Evolutionary conservation across 2,329 filamentous ascomycete species (phyloP).

Genomic region (Setomelanomma holmii): DNA sequence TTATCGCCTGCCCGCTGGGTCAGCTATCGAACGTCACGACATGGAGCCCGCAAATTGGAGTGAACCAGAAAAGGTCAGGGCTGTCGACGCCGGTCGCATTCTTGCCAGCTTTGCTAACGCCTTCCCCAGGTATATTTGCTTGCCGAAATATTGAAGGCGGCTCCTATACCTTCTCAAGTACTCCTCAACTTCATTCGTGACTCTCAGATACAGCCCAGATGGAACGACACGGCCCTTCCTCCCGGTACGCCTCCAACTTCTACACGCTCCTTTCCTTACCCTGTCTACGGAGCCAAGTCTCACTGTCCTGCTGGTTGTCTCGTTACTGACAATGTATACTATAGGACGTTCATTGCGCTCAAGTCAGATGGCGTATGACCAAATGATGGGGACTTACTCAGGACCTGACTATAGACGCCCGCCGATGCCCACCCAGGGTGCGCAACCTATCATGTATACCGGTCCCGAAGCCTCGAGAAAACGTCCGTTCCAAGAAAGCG

Average conservation of each 20-base stretch:
- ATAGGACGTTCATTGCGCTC: slow-evolving; percentile 48
- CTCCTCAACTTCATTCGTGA: slow-evolving; percentile 55
- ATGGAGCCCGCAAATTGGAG: background rate
- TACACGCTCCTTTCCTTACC: too few species aligned
- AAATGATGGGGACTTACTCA: slow-evolving; percentile 34
- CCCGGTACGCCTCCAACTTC: slow-evolving; percentile 50
- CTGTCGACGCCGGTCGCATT: background rate
- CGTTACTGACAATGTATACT: too few species aligned
- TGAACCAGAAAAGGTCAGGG: background rate
- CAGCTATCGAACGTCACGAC: background rate
- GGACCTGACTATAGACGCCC: slow-evolving; percentile 39
- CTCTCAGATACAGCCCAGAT: slow-evolving; percentile 54
- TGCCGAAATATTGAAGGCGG: slow-evolving; percentile 60
- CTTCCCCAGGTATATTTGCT: slow-evolving; percentile 51
- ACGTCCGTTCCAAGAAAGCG: slow-evolving; percentile 42
- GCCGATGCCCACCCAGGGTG: slow-evolving; percentile 26
- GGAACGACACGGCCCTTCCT: slow-evolving; percentile 59
- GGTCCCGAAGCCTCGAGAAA: slow-evolving; percentile 45
- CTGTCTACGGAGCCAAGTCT: too few species aligned
- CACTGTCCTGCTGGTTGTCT: background rate
- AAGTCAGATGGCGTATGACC: slow-evolving; percentile 44
- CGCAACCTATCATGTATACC: slow-evolving; percentile 37
- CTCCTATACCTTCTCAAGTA: slow-evolving; percentile 52
- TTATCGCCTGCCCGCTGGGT: background rate
- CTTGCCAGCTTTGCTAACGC: too few species aligned